Conservation (phyloP, 2,329 filamentous ascomycete species). For the Penicillium rolfsii region DNA sequence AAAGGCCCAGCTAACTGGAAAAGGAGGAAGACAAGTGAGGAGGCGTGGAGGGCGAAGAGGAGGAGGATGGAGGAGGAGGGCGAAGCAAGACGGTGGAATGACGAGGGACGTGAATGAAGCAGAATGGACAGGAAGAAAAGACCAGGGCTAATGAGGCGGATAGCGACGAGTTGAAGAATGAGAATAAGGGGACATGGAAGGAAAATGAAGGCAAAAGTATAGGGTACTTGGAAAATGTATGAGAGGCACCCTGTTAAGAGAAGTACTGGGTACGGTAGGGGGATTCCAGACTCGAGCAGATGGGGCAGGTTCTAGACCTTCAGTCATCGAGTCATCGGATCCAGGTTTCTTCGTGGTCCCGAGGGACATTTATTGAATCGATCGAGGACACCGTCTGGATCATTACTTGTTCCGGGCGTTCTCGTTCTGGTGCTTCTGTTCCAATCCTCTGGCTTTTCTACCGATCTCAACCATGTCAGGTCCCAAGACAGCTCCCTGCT, state of each 20-base stretch:
- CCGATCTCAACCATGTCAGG: neutral
- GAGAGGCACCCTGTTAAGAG: neutral
- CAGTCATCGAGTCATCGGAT: slow-evolving; percentile 33
- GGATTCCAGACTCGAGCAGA: slow-evolving; percentile 23
- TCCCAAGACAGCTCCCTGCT: neutral
- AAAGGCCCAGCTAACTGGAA: neutral
- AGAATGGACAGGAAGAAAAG: neutral
- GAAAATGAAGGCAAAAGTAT: slow-evolving; percentile 14
- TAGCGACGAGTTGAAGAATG: slow-evolving; percentile 18
- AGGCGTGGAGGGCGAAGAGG: slow-evolving; percentile 7
- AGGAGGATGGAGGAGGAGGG: slow-evolving; percentile 20
- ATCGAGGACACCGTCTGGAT: neutral
- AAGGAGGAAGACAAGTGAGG: slow-evolving; percentile 4
- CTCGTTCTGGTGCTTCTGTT: neutral
- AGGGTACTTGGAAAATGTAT: slow-evolving; percentile 15
- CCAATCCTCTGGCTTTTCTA: neutral
- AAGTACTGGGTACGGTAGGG: slow-evolving; percentile 18
- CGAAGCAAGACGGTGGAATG: neutral
- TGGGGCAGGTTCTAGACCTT: slow-evolving; percentile 27
- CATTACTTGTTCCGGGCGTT: neutral
- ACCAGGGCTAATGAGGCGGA: neutral
- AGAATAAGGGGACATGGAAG: slow-evolving; percentile 27
- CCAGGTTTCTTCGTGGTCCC: slow-evolving; percentile 5
- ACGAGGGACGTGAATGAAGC: neutral
- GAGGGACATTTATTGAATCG: neutral